Evolutionary conservation across 306 rosid species (phyloP).

Genomic region (Dryas octopetala): DNA sequence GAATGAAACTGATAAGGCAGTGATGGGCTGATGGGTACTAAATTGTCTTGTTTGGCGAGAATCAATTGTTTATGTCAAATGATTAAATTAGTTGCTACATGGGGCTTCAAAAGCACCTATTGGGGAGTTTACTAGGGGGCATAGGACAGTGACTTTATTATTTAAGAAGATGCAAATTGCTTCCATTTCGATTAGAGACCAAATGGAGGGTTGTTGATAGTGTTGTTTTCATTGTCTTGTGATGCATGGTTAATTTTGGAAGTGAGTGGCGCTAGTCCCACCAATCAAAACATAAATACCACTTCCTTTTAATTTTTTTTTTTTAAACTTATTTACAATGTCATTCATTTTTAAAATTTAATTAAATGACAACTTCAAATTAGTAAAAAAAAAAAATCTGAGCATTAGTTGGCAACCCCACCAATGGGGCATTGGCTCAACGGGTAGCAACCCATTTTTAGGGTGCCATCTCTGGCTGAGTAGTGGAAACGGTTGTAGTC

Average conservation of each 20-base stretch:
- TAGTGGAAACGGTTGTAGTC: no score
- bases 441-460: no score
- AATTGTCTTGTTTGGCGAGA: constrained; percentile 31
- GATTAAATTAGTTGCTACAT: neutral
- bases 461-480: no score
- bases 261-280: neutral
- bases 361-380: no score
- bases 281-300: neutral
- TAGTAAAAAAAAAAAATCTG: no score
- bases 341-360: no score
- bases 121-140: neutral
- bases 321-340: no score
- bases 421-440: no score
- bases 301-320: no score
- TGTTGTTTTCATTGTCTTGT: constrained; percentile 25
- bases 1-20: neutral
- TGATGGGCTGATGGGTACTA: constrained; percentile 2
- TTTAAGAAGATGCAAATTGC: constrained; percentile 28
- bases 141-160: constrained; percentile 17
- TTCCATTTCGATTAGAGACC: constrained; percentile 14
- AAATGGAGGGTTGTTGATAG: constrained; percentile 32
- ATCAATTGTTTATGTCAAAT: constrained; percentile 24
- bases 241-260: neutral
- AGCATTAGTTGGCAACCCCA: no score
- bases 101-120: constrained; percentile 17